Evolutionary conservation across 2,329 filamentous ascomycete species (phyloP), one percentile per base, ranked within the genome.

Genomic region (Botrytis medusae): DNA sequence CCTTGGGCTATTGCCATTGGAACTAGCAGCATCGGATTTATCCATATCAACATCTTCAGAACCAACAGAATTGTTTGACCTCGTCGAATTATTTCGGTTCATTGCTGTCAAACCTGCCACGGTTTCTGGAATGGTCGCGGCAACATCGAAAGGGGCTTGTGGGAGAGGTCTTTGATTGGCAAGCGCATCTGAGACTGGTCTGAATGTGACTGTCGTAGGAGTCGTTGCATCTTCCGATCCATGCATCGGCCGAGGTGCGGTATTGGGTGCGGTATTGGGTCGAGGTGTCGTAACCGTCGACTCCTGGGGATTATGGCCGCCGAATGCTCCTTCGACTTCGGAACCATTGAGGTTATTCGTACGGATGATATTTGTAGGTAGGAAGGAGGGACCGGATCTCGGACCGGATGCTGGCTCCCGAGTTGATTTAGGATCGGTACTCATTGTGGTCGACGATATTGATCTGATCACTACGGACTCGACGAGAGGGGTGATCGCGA

Each of bases 11-110:
- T 92, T 90, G 18, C 87, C 89, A 73, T 87, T 87, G 34, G 91
- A 86, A 77, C 87, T 90, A 54, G 84, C 91, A 67, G 88, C 71
- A 78, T 83, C 76, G 37, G 92, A 92, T 69, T 87, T 90, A 73
- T 93, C 92, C 18, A 94, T 93, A 74, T 93, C 91, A 37, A 93
- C 86, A 78, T 97, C 93, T 74, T 90, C 87, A 4, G 89, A 89
- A 54, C 88, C 87, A 72, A 79, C 85, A n/a, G 90, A 90, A 75
- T 88, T 88, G 75, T 84, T 84, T 16, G 91, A 89, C 72, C 85
- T 85, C 75, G 91, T 87, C 32, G 91, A 91, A 75, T 88, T 86
- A 72, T 87, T 87, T 74, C 87, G 84, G 76, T 84, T 86, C 44
- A 86, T 81, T 20, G 82, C 79, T 63, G 82, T 80, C 71, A 67